A percentile compares a stretch with the other conserved stretches of the same genome.
These are phyloP conservation scores for Xylariaceae sp. DNA, from an alignment of 2,329 filamentous ascomycete species.

Conservation along the genomic window DNA sequence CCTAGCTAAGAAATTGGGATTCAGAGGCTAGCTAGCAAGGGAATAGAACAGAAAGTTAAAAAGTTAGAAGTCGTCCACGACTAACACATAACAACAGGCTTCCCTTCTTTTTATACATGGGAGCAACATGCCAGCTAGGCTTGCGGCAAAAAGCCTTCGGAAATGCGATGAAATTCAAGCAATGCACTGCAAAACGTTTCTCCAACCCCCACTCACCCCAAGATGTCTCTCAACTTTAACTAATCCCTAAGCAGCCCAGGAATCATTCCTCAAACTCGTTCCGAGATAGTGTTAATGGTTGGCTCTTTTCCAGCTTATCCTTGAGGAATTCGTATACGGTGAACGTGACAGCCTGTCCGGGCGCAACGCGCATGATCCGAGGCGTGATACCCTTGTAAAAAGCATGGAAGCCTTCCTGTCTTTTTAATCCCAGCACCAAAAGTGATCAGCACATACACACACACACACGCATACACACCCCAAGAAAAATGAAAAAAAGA, in stretches of 20 bases:
- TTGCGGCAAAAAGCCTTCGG: background rate
- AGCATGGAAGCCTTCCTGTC: conserved; percentile 85
- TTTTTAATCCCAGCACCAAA: conserved; percentile 28
- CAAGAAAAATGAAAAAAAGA: background rate
- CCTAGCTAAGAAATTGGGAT: background rate
- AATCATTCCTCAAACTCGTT: conserved; percentile 62
- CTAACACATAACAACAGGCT: background rate
- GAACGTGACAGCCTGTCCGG: conserved; percentile 77
- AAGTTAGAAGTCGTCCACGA: background rate
- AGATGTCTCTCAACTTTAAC: background rate
- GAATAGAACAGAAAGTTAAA: background rate
- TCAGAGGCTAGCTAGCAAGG: conserved; percentile 2
- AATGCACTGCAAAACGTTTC: background rate
- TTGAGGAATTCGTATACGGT: conserved; percentile 75
- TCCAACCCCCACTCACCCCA: background rate
- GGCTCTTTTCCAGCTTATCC: conserved; percentile 63
- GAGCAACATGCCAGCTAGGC: conserved; percentile 1
- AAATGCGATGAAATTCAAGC: conserved; percentile 8
- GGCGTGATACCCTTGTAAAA: conserved; percentile 99
- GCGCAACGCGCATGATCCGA: conserved; percentile 92
- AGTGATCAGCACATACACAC: conserved; percentile 17
- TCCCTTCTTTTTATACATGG: background rate
- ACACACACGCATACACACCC: background rate
- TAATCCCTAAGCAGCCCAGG: background rate
- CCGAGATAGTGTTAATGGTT: conserved; percentile 52